Conservation (phyloP, 176 grass and related monocot species). For the Puya raimondii region DNA sequence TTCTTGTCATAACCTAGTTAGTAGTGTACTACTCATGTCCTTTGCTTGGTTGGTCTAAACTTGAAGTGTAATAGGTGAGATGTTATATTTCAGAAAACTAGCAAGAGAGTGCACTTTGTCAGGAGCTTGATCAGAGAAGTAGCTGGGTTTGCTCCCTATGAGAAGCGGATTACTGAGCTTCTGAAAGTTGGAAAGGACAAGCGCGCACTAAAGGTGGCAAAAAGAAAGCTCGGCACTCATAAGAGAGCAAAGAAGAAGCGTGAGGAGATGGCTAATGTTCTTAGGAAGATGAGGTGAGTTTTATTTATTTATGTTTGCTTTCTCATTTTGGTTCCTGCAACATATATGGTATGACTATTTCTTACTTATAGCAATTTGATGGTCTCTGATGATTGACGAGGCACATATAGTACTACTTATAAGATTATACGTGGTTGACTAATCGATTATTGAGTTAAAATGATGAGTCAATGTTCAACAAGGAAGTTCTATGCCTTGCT, state of each 20-base stretch:
- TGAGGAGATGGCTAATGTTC: slow-evolving; percentile 8
- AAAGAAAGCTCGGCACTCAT: slow-evolving; percentile 14
- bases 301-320: not conserved
- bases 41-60: not conserved
- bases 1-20: too few relatives aligned
- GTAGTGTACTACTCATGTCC: not conserved
- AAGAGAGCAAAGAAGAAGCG: slow-evolving; percentile 15
- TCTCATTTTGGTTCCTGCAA: too few relatives aligned
- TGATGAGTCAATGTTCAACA: too few relatives aligned
- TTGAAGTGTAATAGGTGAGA: not conserved
- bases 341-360: too few relatives aligned
- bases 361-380: too few relatives aligned
- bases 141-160: slow-evolving; percentile 2
- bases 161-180: slow-evolving; percentile 6
- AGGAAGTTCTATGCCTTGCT: too few relatives aligned
- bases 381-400: too few relatives aligned
- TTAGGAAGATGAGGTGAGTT: slow-evolving; percentile 7
- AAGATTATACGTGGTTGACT: too few relatives aligned
- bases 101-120: slow-evolving; percentile 1
- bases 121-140: slow-evolving; percentile 1
- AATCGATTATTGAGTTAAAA: too few relatives aligned
- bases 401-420: too few relatives aligned
- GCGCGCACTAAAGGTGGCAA: slow-evolving; percentile 4
- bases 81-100: not conserved
- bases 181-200: slow-evolving; percentile 5